A percentile compares a stretch with the other conserved stretches of the same genome.
Evolutionary conservation across 306 rosid genomes (phyloP).

Genomic region (Rosa chinensis): DNA sequence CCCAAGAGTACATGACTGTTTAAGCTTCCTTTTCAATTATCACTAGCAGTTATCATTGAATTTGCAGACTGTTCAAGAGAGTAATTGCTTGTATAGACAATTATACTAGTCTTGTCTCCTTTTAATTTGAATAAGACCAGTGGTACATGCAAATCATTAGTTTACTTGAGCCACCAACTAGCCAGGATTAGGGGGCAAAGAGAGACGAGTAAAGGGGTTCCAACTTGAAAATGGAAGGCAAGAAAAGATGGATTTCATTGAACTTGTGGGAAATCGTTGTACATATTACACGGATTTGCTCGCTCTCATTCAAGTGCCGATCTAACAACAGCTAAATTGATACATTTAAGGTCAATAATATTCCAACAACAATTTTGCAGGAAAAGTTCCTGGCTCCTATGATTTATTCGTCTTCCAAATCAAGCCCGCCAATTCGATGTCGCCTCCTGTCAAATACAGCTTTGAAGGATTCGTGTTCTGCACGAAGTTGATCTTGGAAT

Average conservation of each 20-base stretch:
- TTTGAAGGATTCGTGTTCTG: constrained; percentile 84
- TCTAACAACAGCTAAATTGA: constrained; percentile 12
- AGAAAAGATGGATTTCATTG: background rate
- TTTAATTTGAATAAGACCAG: background rate
- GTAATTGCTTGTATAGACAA: no score
- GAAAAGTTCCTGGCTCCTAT: background rate
- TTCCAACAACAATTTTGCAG: background rate
- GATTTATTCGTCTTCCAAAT: constrained; percentile 60
- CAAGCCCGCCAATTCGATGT: constrained; percentile 76
- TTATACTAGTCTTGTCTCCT: no score
- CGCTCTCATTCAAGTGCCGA: constrained; percentile 6
- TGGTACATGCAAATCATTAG: background rate
- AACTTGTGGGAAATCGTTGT: background rate
- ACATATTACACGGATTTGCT: background rate
- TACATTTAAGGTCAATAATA: constrained; percentile 7
- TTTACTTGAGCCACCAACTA: no score
- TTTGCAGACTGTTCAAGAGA: no score
- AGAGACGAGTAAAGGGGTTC: background rate
- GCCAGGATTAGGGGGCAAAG: no score
- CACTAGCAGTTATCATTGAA: no score
- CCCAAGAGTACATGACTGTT: background rate
- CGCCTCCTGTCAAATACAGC: constrained; percentile 82
- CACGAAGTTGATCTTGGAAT: constrained; percentile 76
- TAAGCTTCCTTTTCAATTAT: background rate
- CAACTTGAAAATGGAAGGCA: background rate